Evolutionary conservation across 106 monocot genomes (phyloP), one percentile per base, ranked within the genome.

Genomic region (Acorus gramineus): DNA sequence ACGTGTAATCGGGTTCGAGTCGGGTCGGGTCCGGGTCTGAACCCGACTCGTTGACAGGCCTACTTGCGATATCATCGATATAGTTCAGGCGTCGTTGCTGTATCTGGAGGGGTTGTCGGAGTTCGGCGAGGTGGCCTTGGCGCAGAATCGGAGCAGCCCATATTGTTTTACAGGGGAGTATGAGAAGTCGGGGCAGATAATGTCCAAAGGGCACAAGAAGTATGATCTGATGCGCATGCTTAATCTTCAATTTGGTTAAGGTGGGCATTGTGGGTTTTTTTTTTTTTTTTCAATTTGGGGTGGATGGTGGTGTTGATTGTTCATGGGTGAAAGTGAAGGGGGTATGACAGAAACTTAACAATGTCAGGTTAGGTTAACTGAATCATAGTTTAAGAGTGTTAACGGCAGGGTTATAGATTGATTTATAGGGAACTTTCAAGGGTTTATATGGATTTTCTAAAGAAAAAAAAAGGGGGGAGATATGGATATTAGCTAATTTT

Each of bases 181-280:
- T 11, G 86, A 86, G 70, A 86, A 83, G 55, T 83, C 82, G 0
- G 86, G 90, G 45, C 72, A 80, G 69, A 81, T 73, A 2, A 86
- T 90, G 43, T 83, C 78, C 43, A 90, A 86, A 65, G 86, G 90
- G 42, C 90, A 90, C 57, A 85, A 82, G 75, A 85, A 85, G 69
- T 89, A 89, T 55, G 89, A 85, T 56, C 73, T 89, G 7, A 89
- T 90, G n/a, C n/a, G n/a, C n/a, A n/a, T n/a, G 90, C 77, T 82
- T 42, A 83, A 86, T 62, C 82, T 90, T 58, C 90, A 90, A 66
- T 49, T 90, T 62, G 85, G 85, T 11, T 89, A 53, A 69, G 76
- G 79, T 60, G 44, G 44, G 14, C 44, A 28, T 28, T 28, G 28
- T 55, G 28, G 9, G 6, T 2, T 12, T 2, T 3, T 66, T 6